Conservation (phyloP, 495 filamentous ascomycete species). For the Cudoniella acicularis region DNA sequence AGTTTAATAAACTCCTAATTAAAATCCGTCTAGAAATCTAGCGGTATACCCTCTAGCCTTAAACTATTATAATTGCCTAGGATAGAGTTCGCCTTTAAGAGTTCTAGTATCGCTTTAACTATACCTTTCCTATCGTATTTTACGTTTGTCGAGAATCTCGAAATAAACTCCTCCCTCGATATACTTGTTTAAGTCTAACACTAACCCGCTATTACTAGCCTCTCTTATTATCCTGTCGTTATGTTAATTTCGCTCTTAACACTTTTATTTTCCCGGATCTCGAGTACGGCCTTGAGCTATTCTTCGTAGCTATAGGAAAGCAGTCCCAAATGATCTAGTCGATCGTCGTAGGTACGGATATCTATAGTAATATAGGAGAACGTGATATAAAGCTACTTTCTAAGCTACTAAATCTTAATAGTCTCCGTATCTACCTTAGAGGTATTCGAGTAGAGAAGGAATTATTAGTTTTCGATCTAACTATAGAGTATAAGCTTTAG, state of each 20-base stretch:
- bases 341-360: neutral
- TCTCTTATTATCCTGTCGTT: neutral
- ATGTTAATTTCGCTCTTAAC: neutral
- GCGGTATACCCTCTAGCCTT: neutral
- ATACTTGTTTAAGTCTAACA: conserved; percentile 1
- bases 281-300: neutral
- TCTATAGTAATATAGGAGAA: conserved; percentile 1
- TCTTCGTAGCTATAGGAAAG: neutral
- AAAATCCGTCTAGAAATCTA: neutral
- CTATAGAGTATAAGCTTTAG: neutral
- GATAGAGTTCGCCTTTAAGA: conserved; percentile 1
- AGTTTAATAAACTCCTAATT: neutral
- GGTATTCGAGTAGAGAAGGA: neutral
- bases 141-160: conserved; percentile 2
- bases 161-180: neutral
- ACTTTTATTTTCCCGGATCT: conserved; percentile 1
- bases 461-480: neutral
- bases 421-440: conserved; percentile 2
- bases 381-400: conserved; percentile 1
- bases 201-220: neutral
- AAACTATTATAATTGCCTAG: neutral
- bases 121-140: neutral
- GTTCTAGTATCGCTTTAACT: conserved; percentile 1
- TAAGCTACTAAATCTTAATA: conserved; percentile 1
- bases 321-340: conserved; percentile 3